phyloP scores from a whole-genome alignment of 129 eudicot species.

The Daucus carota region DNA sequence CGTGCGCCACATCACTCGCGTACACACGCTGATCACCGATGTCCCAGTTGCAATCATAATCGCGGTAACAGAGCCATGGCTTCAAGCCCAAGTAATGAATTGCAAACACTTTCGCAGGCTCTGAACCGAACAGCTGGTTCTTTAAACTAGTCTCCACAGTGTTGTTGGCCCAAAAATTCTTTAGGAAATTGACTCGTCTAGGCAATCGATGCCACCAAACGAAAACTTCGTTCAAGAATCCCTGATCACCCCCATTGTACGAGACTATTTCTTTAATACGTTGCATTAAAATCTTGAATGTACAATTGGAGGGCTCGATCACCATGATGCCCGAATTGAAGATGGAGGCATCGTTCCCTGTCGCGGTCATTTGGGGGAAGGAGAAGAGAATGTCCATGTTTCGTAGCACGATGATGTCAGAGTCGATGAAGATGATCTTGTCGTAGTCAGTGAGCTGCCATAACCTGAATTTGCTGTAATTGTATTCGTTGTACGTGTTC shows the following conservation, averaged over 20 bases:
- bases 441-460: constrained; percentile 86
- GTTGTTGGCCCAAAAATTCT: constrained; percentile 74
- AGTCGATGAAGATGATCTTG: constrained; percentile 72
- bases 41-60: constrained; percentile 91
- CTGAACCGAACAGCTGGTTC: constrained; percentile 76
- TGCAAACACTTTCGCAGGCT: constrained; percentile 68
- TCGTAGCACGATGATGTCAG: constrained; percentile 70
- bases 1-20: constrained; percentile 79
- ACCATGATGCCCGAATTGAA: constrained; percentile 95
- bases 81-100: constrained; percentile 83
- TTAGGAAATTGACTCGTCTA: constrained; percentile 69
- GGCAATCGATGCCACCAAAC: constrained; percentile 92
- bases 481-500: constrained; percentile 70
- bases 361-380: constrained; percentile 81
- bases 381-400: constrained; percentile 65
- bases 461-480: constrained; percentile 75
- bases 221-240: constrained; percentile 73
- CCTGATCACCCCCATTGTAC: constrained; percentile 95
- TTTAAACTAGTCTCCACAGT: constrained; percentile 48
- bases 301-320: constrained; percentile 81
- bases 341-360: constrained; percentile 65
- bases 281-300: constrained; percentile 52
- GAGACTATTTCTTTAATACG: constrained; percentile 41
- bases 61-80: constrained; percentile 88
- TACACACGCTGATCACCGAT: constrained; percentile 51